Evolutionary conservation across 2,329 filamentous ascomycete genomes (phyloP).

Genomic region (Hypomyces rosellus): DNA sequence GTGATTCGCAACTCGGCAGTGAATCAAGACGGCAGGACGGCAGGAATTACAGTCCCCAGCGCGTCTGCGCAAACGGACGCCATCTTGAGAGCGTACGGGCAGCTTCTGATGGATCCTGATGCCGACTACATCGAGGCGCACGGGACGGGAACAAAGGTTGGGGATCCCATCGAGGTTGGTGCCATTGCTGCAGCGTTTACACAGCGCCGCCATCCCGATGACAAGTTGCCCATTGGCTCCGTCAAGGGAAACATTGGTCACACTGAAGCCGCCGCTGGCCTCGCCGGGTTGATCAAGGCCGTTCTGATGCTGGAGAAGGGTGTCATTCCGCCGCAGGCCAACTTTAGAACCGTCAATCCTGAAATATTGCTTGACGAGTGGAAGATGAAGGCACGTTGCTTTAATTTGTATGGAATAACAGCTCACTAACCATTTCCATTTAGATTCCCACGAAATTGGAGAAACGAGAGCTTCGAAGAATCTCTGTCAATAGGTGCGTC

Average conservation of each 20-base stretch:
- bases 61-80: conserved; percentile 28
- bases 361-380: not conserved
- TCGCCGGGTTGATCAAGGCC: conserved; percentile 22
- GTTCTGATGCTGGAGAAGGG: conserved; percentile 25
- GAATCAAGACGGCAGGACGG: conserved; percentile 36
- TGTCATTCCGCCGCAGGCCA: conserved; percentile 23
- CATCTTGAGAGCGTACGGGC: conserved; percentile 27
- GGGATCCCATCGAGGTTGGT: no score
- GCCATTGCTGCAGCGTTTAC: no score
- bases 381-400: no score
- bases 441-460: not conserved
- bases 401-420: no score
- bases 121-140: conserved; percentile 36
- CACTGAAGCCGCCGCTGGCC: conserved; percentile 21
- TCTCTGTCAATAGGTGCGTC: not conserved
- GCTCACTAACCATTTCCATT: not conserved
- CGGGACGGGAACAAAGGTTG: conserved; percentile 37
- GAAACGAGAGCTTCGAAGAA: not conserved
- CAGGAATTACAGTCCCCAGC: conserved; percentile 34
- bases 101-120: conserved; percentile 24
- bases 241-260: conserved; percentile 32
- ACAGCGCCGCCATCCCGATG: no score
- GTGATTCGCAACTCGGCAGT: conserved; percentile 32
- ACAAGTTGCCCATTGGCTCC: conserved; percentile 21
- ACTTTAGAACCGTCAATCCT: conserved; percentile 23